A percentile compares a stretch with the other conserved stretches of the same genome.
Conservation (phyloP, 73 alveolate species). For the Uronychia binucleata region DNA sequence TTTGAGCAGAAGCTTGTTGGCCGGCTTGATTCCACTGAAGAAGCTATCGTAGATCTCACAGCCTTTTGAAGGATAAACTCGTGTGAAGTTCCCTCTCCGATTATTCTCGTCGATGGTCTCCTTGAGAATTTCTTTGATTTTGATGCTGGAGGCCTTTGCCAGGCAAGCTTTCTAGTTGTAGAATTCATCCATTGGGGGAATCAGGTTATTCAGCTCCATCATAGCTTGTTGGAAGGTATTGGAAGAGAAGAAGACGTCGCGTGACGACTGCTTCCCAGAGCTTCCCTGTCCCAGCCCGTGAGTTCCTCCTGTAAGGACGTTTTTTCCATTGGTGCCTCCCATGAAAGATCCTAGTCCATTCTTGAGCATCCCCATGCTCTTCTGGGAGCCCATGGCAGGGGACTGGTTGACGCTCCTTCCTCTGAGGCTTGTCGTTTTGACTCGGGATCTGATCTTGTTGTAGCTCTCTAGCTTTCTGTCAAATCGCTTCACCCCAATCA, state of each 20-base stretch:
- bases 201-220: background rate
- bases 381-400: background rate
- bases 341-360: too few relatives aligned
- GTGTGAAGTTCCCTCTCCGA: slow-evolving; percentile 32
- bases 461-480: slow-evolving; percentile 69
- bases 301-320: background rate
- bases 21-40: slow-evolving; percentile 13
- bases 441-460: slow-evolving; percentile 38
- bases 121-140: slow-evolving; percentile 2
- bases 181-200: background rate
- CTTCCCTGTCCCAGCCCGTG: background rate
- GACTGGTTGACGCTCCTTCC: background rate
- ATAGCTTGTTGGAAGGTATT: background rate
- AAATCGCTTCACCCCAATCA: slow-evolving; percentile 68
- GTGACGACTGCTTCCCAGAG: background rate
- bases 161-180: background rate
- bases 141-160: background rate
- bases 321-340: too few relatives aligned
- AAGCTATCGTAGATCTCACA: slow-evolving; percentile 31
- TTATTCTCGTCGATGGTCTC: slow-evolving; percentile 41
- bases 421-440: slow-evolving; percentile 9
- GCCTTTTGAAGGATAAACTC: slow-evolving; percentile 45
- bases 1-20: slow-evolving; percentile 24
- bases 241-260: background rate
- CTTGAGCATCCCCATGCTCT: background rate